Base-by-base conservation (phyloP, 176 grass and related monocot genomes). In the Zea luxurians region DNA sequence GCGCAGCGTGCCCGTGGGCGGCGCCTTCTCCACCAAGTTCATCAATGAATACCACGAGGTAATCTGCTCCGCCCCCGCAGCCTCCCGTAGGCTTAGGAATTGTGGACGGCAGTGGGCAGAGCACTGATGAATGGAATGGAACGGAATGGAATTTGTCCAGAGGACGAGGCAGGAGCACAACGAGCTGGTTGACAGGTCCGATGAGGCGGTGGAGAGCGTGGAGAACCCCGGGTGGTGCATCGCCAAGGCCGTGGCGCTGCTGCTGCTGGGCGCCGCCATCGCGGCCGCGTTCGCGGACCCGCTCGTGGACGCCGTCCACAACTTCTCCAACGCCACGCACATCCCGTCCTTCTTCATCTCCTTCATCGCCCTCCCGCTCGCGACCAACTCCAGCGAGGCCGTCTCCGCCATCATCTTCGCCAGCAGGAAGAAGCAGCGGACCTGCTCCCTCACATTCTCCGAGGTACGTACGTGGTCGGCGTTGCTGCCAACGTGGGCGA, bases 311-410 rank as follows among this genome's bases (percentile, higher is more conserved):
- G 79, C 96, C 10, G 90, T 99, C 68, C 85, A 95, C 81, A 92
- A 95, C 68, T 95, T 99, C 78, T 99, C 96, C n/a, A 64, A 81
- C 9, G 92, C 96, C 41, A 87, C 96, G 9, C 83, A 78, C 61
- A 99, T 99, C 61, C 92, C 96, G 17, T 89, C 90, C 34, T 95
- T 99, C 79, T 95, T 99, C 80, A 91, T 99, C 82, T 99, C 92
- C 20, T 99, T 99, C 88, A 87, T 99, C 21, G 88, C 72, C 65
- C 89, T 99, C 71, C 96, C 96, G 6, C 79, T 99, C 68, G 96
- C 92, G 4, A 99, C 92, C 49, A 99, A 99, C 78, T 99, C 96
- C 68, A 99, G 96, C n/a, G 96, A 99, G 83, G 90, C 96, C 3
- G 90, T 99, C 46, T 95, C 96, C 2, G 96, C 96, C 18, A 70